Evolutionary conservation across 129 eudicot species (phyloP), one percentile per base, ranked within the genome.

Genomic region (Flaveria linearis): DNA sequence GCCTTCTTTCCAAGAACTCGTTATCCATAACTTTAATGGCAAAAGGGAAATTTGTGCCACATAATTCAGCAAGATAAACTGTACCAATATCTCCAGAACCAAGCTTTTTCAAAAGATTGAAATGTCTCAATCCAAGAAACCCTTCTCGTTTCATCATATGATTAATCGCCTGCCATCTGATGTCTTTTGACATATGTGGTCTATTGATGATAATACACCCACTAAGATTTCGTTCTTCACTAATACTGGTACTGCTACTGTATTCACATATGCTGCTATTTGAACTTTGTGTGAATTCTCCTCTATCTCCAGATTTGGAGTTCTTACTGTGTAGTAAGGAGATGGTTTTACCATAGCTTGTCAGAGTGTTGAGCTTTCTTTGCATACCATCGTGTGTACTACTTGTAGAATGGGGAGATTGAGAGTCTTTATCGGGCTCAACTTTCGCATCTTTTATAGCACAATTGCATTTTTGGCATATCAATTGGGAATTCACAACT

Each of bases 21-120:
- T 89, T 95, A 76, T 95, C 99, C 97, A 95, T 95, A 17, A 95
- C 93, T 79, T 95, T 95, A 45, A 95, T 95, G 9, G 99, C 99
- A 82, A 91, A 95, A 8, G 80, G 89, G 84, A 88, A 95, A 67
- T 78, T 82, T 0, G 97, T 89, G 67, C 91, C 96, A 13, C 82
- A 69, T 50, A 94, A 82, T 64, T 94, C 96, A 9, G 97, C 97
- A 60, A 94, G 96, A 84, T 94, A 94, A 20, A 94, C 99, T 0
- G 99, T 91, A 55, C 99, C 99, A 58, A 95, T 91, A 53, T 95
- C 99, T 50, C 99, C 99, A 69, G 87, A 88, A 20, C 99, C 99
- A 68, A 95, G 96, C 75, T 95, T 95, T 73, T 89, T 89, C 75
- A 95, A 60, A 5, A 94, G 83, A 82, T 83, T 94, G 43, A 94